A percentile compares a stretch with the other conserved stretches of the same genome.
Conservation (phyloP, 169 alveolate genomes). For the Eimeria necatrix region DNA sequence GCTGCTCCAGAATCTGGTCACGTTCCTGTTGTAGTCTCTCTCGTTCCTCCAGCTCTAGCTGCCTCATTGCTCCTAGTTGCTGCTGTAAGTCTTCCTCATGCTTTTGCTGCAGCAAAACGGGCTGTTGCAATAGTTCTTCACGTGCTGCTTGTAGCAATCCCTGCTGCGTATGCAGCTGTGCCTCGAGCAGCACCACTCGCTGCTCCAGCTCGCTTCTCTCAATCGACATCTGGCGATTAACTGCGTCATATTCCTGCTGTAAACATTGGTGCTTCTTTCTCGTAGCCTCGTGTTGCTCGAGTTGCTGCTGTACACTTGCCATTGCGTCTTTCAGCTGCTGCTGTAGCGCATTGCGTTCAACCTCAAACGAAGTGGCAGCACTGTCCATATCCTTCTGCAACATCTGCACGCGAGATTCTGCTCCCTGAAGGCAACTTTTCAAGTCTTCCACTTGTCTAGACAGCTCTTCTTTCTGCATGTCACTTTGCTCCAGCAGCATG, state of each 20-base stretch:
- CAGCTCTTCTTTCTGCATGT: slow-evolving; percentile 24
- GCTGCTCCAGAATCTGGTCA: slow-evolving; percentile 49
- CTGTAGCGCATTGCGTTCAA: slow-evolving; percentile 24
- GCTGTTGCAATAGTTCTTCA: slow-evolving; percentile 70
- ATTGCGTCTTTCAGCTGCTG: slow-evolving; percentile 28
- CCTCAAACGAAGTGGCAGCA: slow-evolving; percentile 34
- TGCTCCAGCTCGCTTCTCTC: slow-evolving; percentile 52
- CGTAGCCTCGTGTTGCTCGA: slow-evolving; percentile 23
- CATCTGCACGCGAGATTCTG: slow-evolving; percentile 1
- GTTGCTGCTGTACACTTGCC: neutral
- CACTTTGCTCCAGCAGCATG: slow-evolving; percentile 15
- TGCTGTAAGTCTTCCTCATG: slow-evolving; percentile 63
- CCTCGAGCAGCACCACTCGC: slow-evolving; percentile 3
- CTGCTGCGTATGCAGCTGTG: slow-evolving; percentile 61
- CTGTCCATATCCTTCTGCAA: slow-evolving; percentile 27
- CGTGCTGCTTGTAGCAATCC: slow-evolving; percentile 63
- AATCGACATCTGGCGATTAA: slow-evolving; percentile 4
- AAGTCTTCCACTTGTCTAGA: neutral
- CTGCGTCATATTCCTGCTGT: slow-evolving; percentile 11
- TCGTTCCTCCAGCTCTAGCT: slow-evolving; percentile 37
- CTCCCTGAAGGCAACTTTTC: slow-evolving; percentile 8
- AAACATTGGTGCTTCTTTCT: slow-evolving; percentile 10
- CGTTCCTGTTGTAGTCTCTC: slow-evolving; percentile 49
- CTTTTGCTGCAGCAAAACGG: slow-evolving; percentile 44
- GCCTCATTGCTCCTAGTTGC: slow-evolving; percentile 34